A percentile compares a stretch with the other conserved stretches of the same genome.
Conservation (phyloP, 257 asterid genomes). For the Gentiana macrophylla region DNA sequence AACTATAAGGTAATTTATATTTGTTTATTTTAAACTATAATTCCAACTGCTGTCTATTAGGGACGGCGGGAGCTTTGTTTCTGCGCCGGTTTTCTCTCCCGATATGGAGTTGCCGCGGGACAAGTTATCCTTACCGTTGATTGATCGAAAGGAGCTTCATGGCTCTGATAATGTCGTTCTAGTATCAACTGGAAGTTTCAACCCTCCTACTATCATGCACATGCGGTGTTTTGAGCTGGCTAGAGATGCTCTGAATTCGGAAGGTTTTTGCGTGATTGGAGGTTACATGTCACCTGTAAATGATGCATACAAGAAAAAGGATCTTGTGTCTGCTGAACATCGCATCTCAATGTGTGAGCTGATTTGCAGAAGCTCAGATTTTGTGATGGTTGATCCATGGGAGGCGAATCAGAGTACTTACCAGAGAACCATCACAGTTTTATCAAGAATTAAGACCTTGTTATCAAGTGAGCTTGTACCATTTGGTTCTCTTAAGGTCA, state of each 20-base stretch:
- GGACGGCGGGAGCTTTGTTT: too few species aligned
- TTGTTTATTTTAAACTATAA: too few species aligned
- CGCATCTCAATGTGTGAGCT: conserved; percentile 74
- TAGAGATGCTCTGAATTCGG: conserved; percentile 65
- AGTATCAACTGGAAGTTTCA: conserved; percentile 87
- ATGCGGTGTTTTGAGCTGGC: conserved; percentile 88
- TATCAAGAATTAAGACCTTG: conserved; percentile 52
- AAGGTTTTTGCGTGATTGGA: conserved; percentile 69
- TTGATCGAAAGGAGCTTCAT: too few species aligned
- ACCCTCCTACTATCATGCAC: conserved; percentile 91
- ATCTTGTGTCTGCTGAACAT: conserved; percentile 57
- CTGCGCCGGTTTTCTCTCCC: too few species aligned
- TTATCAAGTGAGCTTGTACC: conserved; percentile 31
- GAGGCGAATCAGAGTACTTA: conserved; percentile 84
- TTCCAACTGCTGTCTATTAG: too few species aligned
- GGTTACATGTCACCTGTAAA: conserved; percentile 96
- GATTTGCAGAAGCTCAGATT: conserved; percentile 83
- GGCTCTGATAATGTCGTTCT: conserved; percentile 31
- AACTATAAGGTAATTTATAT: too few species aligned
- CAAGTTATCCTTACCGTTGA: too few species aligned
- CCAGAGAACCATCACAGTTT: conserved; percentile 70
- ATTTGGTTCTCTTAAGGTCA: conserved; percentile 48
- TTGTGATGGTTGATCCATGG: conserved; percentile 88
- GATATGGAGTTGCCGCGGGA: too few species aligned
- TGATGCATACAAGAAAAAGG: conserved; percentile 82